Conservation (phyloP, 352 stramenopile species). For the Globisporangium carolinianum region DNA sequence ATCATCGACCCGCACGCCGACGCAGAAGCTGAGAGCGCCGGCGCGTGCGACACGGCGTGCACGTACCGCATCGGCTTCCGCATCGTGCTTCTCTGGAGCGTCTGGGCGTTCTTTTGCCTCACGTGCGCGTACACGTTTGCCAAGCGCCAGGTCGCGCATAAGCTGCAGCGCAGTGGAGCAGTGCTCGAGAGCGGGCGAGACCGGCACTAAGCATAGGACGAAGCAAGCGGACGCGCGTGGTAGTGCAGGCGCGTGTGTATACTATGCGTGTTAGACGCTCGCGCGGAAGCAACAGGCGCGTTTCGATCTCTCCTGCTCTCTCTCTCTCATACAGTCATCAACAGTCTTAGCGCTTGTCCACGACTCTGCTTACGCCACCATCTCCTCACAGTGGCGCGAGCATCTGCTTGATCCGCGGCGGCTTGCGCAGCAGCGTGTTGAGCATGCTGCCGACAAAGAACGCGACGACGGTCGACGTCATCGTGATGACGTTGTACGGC, state of each 20-base stretch:
- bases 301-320: constrained; percentile 1
- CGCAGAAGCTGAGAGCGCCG: constrained; percentile 14
- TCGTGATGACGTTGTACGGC: constrained; percentile 89
- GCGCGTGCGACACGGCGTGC: constrained; percentile 55
- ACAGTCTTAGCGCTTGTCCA: not conserved
- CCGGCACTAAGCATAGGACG: not conserved
- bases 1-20: constrained; percentile 45
- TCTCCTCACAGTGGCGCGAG: constrained; percentile 17
- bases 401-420: constrained; percentile 62
- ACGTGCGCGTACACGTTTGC: constrained; percentile 19
- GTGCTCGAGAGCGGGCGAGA: constrained; percentile 6
- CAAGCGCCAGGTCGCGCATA: constrained; percentile 6
- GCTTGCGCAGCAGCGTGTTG: constrained; percentile 70
- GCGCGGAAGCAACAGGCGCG: not conserved
- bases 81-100: constrained; percentile 69
- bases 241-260: constrained; percentile 4
- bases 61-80: constrained; percentile 80
- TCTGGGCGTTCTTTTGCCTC: constrained; percentile 73
- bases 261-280: constrained; percentile 1
- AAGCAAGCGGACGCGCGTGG: not conserved
- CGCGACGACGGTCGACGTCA: constrained; percentile 84
- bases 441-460: constrained; percentile 85
- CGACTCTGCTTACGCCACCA: no score
- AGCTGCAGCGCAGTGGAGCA: constrained; percentile 3
- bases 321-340: not conserved